Evolutionary conservation across 257 asterid species (phyloP), one percentile per base, ranked within the genome.

Genomic region (Scutellaria barbata): DNA sequence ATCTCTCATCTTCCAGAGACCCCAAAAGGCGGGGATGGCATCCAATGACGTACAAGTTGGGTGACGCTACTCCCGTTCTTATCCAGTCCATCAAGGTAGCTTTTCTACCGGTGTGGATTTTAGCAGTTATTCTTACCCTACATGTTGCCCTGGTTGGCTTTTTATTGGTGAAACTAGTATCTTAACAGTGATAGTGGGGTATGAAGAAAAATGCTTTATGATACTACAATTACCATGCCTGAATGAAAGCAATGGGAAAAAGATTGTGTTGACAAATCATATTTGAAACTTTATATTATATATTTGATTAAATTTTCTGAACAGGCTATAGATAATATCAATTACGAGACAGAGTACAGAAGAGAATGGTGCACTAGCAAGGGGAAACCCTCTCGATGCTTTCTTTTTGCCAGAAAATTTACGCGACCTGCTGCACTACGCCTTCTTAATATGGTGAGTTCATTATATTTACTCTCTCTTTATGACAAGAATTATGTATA

Each of bases 301-400:
- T 35, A 8, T 43, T 18, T 48, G n/a, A n/a, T 30, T 30, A 30
- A 22, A 30, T 74, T 4, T 66, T 45, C 47, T 47, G 53, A 61
- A 46, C 86, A 95, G 99, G 96, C 68, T 16, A 78, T 87, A 73
- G 97, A 94, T 76, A 89, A 94, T 79, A 83, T 94, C 69, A 68
- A 91, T 73, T 94, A 81, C 47, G 99, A 91, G 80, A 94, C 98
- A 0, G 98, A 94, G 81, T 85, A 88, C 69, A 84, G 99, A 81
- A 89, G 92, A 81, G 99, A 94, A 77, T 94, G 99, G 99, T 94
- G 98, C 88, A 84, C 93, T 46, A 91, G 95, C 86, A 94, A 85
- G 77, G 96, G 87, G 39, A 94, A 86, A 68, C 99, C 98, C 73
- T 92, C 98, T 43, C 75, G 82, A 37, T 94, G 99, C 83, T 94